Evolutionary conservation across 345 rosid species (phyloP), one percentile per base, ranked within the genome.

Genomic region (Eucalyptus erythrocorys): DNA sequence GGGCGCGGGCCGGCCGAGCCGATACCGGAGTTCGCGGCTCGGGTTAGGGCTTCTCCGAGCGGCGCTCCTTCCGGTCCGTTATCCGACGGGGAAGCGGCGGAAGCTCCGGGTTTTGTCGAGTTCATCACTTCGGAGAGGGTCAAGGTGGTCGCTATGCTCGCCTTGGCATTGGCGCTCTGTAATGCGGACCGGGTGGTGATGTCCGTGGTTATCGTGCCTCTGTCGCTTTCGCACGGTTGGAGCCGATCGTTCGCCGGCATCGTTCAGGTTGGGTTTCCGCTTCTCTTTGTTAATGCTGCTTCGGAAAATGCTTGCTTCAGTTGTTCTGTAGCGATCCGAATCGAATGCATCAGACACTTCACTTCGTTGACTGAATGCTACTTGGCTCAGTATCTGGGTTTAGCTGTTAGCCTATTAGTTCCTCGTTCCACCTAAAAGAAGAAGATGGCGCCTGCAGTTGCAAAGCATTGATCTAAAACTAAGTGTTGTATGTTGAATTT

Each of bases 241-340:
- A 96, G 98, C 94, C 95, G 95, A 84, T 95, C 99, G n/a, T 97
- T 97, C 92, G 93, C 96, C 88, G 99, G 99, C 91, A 94, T 97
- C 91, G 98, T 96, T 92, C 99, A 97, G 98, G 99, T 97, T 59
- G 40, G 21, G 85, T 13, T 88, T 80, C 42, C 8, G 53, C 85
- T 30, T 86, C 87, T 30, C 81, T 68, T 76, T 81, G 34, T 49
- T 24, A 61, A 43, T 84, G 30, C 26, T 45, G 57, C 61, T 81
- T 57, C 17, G 16, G 32, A 15, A 19, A 9, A 80, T 42, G 53
- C 24, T 51, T 1, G 45, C 13, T 19, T 79, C 37, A 76, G 85
- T 87, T 79, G 42, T 30, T 88, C 59, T 86, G 26, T 50, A 14
- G 8, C 15, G 50, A 22, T 59, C 80, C 84, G 30, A 76, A 40